Conservation (phyloP, 176 grass and related monocot genomes). For the Triticum aestivum region IWGSC_CS_RefSeq_v2.1 NC_057813.1:431223325-431223824, state of each 20-base stretch:
- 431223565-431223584: not conserved
- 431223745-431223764: slow-evolving; percentile 65
- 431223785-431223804: not conserved
- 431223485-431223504: not conserved
- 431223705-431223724: slow-evolving; percentile 84
- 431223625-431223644: not conserved
- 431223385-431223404: too few relatives aligned
- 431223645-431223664: slow-evolving; percentile 50
- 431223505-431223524: not conserved
- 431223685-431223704: slow-evolving; percentile 72
- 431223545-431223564: not conserved
- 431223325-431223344: not conserved
- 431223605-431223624: not conserved
- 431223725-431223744: slow-evolving; percentile 82
- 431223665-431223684: slow-evolving; percentile 79
- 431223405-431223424: too few relatives aligned
- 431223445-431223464: too few relatives aligned
- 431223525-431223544: not conserved
- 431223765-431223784: slow-evolving; percentile 13
- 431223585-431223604: not conserved
- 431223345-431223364: not conserved
- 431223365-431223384: too few relatives aligned
- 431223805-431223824: not conserved
- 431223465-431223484: not conserved
- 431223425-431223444: too few relatives aligned